phyloP scores from a whole-genome alignment of 176 grass and related monocot species.

The maize (Zea mays) region Zm-B73-REFERENCE-NAM-5.0 NC_050096.1:17059501-17060000 shows the following conservation, averaged over 20 bases:
- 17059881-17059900: neutral
- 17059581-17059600: constrained; percentile 45
- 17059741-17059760: neutral
- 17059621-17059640: constrained; percentile 41
- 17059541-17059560: constrained; percentile 48
- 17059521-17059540: constrained; percentile 30
- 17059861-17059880: neutral
- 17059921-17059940: neutral
- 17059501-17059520: constrained; percentile 68
- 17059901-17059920: constrained; percentile 9
- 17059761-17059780: neutral
- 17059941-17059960: neutral
- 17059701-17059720: neutral
- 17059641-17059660: constrained; percentile 68
- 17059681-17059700: constrained; percentile 45
- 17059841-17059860: no score
- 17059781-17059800: neutral
- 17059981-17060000: neutral
- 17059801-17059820: neutral
- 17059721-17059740: neutral
- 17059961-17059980: constrained; percentile 1
- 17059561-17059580: constrained; percentile 25
- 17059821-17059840: neutral
- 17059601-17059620: constrained; percentile 38
- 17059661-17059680: constrained; percentile 42